These are phyloP conservation scores for Pochonia chlamydosporia DNA, from an alignment of 2,329 filamentous ascomycete species.

Conservation along the genomic window DNA sequence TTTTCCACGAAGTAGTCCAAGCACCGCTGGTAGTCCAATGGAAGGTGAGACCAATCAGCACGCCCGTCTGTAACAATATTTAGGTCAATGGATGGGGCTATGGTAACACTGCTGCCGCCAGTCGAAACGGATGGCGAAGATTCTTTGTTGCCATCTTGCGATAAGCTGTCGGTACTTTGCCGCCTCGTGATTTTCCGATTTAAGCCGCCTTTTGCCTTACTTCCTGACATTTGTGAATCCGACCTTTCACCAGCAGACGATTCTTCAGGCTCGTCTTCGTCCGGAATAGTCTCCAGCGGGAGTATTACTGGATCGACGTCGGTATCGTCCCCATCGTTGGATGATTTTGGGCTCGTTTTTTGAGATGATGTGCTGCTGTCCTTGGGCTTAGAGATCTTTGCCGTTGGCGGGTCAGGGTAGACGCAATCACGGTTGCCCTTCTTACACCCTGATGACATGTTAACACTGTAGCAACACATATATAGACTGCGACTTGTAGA, in stretches of 20 bases:
- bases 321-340: slow-evolving; percentile 45
- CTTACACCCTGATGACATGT: slow-evolving; percentile 61
- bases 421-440: slow-evolving; percentile 89
- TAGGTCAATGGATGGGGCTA: slow-evolving; percentile 20
- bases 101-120: slow-evolving; percentile 22
- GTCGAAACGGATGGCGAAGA: slow-evolving; percentile 46
- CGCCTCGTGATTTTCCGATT: slow-evolving; percentile 30
- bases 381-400: slow-evolving; percentile 35
- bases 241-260: slow-evolving; percentile 12
- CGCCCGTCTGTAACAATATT: slow-evolving; percentile 17
- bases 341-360: slow-evolving; percentile 46
- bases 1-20: slow-evolving; percentile 73
- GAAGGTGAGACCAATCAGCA: slow-evolving; percentile 51
- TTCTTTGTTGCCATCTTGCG: slow-evolving; percentile 44
- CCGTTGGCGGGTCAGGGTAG: slow-evolving; percentile 67
- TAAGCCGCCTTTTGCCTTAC: slow-evolving; percentile 32
- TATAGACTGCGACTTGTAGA: neutral
- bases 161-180: slow-evolving; percentile 48
- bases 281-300: slow-evolving; percentile 44
- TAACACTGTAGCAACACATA: neutral
- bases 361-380: slow-evolving; percentile 31
- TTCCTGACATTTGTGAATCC: slow-evolving; percentile 14
- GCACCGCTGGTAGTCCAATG: slow-evolving; percentile 69
- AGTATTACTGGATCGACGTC: slow-evolving; percentile 35
- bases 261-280: slow-evolving; percentile 47